Base-by-base conservation (phyloP, 345 rosid genomes). In the Corymbia maculata region DNA sequence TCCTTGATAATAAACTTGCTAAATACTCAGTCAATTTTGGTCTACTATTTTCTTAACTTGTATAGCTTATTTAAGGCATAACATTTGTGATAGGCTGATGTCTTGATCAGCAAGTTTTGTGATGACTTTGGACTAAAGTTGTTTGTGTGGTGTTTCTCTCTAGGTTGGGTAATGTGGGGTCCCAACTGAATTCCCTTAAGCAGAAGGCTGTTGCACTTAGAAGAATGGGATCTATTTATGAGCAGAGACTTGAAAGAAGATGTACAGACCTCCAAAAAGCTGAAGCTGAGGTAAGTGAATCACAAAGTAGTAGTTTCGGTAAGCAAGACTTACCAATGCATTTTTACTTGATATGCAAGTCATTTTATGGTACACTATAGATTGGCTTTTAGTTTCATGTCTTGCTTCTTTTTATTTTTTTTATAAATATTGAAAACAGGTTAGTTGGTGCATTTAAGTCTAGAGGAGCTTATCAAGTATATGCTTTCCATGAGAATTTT, bases 231-330 rank as follows among this genome's bases (percentile, higher is more conserved):
- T 90, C 88, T 21, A 86, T 32, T 86, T 93, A 94, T 92, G 93
- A 93, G 92, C 93, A 94, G 90, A 94, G 85, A 70, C 89, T 95
- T 86, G 95, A 95, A 90, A 92, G 89, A 88, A 96, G 89, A 90
- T 88, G 90, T 88, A 90, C 92, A 90, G 96, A 98, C 89, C 97
- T 96, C 89, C 93, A 90, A 87, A 98, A 96, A 91, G 99, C 99
- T 55, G 99, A 98, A 93, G 94, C 94, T 68, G 99, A 97, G 98
- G 99, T 98, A 92, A 87, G 91, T 44, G 14, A 51, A 52, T 86
- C 45, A 30, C 28, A 79, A 42, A 52, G 30, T 32, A 51, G 12
- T 24, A 59, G 51, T 19, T 22, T 70, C 51, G 24, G 19, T 55
- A 44, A 85, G 82, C 88, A 26, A 68, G 61, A 51, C 57, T 30